phyloP scores from a whole-genome alignment of 306 rosid genomes.

The Prinsepia uniflora region DNA sequence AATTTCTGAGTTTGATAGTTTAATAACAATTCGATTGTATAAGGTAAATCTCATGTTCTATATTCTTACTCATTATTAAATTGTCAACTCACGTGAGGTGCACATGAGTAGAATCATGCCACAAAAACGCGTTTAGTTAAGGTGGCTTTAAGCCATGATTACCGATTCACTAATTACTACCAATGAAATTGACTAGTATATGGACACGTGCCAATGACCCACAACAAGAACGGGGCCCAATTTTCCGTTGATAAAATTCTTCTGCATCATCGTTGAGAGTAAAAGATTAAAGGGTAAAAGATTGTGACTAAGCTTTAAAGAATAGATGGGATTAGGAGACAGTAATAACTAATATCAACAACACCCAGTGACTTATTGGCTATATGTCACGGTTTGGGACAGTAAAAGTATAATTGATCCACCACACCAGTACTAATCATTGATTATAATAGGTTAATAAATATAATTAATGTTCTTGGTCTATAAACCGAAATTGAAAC shows the following conservation, averaged over 20 bases:
- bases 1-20: no score
- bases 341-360: constrained; percentile 19
- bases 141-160: constrained; percentile 21
- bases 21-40: no score
- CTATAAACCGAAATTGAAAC: no score
- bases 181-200: background rate
- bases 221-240: background rate
- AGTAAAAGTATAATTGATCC: background rate
- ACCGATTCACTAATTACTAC: background rate
- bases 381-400: background rate
- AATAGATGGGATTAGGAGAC: constrained; percentile 15
- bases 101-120: constrained; percentile 39
- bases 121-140: constrained; percentile 40
- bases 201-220: background rate
- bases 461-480: no score
- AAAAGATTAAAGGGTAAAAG: background rate
- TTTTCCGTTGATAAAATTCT: constrained; percentile 9
- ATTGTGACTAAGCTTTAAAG: constrained; percentile 8
- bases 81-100: constrained; percentile 42
- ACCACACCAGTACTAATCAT: background rate
- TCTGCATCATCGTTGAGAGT: background rate
- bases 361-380: constrained; percentile 15
- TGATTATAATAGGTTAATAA: background rate
- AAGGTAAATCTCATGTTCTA: no score
- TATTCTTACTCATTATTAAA: background rate